Percentiles rank a stretch among this genome's conserved stretches.
phyloP scores from a whole-genome alignment of 2,329 filamentous ascomycete genomes.

The Claviceps capensis region DNA sequence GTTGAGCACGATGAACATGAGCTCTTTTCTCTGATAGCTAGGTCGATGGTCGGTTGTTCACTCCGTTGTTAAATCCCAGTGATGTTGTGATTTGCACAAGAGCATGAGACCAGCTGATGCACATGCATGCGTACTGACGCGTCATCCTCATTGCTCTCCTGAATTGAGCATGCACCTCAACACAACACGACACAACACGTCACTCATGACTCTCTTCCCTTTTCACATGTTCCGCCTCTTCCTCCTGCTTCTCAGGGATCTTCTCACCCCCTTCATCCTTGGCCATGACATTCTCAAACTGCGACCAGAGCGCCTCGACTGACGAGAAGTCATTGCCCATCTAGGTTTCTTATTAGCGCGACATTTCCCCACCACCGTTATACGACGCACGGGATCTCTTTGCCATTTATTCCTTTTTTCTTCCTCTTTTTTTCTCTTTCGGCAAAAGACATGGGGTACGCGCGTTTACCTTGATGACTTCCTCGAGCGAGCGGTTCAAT shows the following conservation, averaged over 20 bases:
- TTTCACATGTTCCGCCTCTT: slow-evolving; percentile 13
- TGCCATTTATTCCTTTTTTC: no score
- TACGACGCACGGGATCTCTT: background rate
- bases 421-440: background rate
- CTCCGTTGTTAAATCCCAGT: background rate
- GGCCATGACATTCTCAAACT: slow-evolving; percentile 93
- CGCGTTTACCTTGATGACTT: slow-evolving; percentile 60
- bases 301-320: slow-evolving; percentile 91
- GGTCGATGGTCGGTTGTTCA: no score
- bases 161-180: background rate
- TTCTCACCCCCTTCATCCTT: slow-evolving; percentile 26
- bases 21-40: no score
- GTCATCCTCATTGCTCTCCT: background rate
- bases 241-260: slow-evolving; percentile 13
- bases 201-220: slow-evolving; percentile 9
- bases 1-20: no score
- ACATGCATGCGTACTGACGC: background rate
- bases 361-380: no score
- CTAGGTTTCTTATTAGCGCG: slow-evolving; percentile 22
- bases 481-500: slow-evolving; percentile 81
- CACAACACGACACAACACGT: background rate
- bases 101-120: background rate
- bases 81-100: background rate
- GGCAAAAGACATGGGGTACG: background rate
- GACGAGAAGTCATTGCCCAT: slow-evolving; percentile 96